Percentiles rank a stretch among this genome's conserved stretches.
phyloP scores from a whole-genome alignment of 495 filamentous ascomycete species.

The Neurospora sp. region DNA sequence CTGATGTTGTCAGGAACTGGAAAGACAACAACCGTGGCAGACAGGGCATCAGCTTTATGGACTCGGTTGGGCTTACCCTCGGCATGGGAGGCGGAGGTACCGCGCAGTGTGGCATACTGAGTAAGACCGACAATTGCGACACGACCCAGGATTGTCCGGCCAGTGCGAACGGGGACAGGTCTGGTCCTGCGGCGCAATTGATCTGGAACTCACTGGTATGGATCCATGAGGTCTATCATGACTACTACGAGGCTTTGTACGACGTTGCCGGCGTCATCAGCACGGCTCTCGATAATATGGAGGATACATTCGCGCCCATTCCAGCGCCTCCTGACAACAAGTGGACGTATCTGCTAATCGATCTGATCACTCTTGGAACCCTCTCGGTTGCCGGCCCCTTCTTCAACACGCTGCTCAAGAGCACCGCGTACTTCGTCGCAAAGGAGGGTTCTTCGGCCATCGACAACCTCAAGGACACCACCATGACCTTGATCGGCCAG shows the following conservation, averaged over 20 bases:
- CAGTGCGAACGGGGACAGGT: neutral
- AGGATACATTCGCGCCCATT: slow-evolving; percentile 24
- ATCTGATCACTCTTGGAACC: slow-evolving; percentile 17
- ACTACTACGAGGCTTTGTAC: slow-evolving; percentile 1
- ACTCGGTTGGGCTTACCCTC: slow-evolving; percentile 51
- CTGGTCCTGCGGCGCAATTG: slow-evolving; percentile 16
- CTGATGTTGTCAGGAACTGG: slow-evolving; percentile 9
- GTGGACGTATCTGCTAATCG: slow-evolving; percentile 18
- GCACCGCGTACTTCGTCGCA: neutral
- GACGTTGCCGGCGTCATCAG: neutral
- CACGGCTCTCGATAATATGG: slow-evolving; percentile 10
- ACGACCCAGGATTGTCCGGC: neutral
- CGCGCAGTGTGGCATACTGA: neutral
- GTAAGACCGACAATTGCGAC: neutral
- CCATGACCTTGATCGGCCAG: slow-evolving; percentile 2
- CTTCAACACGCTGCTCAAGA: slow-evolving; percentile 10
- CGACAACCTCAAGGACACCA: slow-evolving; percentile 9
- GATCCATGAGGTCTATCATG: slow-evolving; percentile 14
- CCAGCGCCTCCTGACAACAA: slow-evolving; percentile 8
- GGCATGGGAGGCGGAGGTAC: neutral
- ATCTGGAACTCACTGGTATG: slow-evolving; percentile 24
- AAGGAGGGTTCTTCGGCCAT: neutral
- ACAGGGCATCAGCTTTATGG: slow-evolving; percentile 52
- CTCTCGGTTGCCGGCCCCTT: slow-evolving; percentile 12
- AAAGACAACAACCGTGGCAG: neutral